Base-by-base conservation (phyloP, 768 basidiomycete species). In the Gloeophyllum trabeum region DNA sequence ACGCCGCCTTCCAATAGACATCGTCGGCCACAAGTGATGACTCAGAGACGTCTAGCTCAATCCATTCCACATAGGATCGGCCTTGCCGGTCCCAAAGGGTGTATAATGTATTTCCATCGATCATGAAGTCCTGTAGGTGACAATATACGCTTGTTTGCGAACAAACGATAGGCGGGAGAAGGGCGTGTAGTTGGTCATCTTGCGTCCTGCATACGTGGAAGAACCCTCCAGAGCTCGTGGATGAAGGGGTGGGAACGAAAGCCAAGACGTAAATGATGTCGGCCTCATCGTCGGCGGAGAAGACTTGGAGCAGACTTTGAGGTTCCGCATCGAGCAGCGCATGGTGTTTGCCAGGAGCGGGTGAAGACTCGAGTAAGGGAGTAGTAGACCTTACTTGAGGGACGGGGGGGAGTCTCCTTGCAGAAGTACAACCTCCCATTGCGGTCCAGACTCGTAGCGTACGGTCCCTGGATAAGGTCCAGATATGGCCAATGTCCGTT, bases 391-490 rank as follows among this genome's bases (percentile, higher is more conserved):
- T 59, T 44, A 44, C 50, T 25, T 61, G 57, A n/a, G 55, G 47
- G 20, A 55, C 44, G 23, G 55, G 54, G 7, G 73, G 65, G 35
- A 85, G 60, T 7, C 63, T 58, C 54, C 73, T 79, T 24, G 75
- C 73, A 23, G 78, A 72, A n/a, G 81, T 70, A 54, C 86, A 82
- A 35, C 80, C 80, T 42, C 76, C 66, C 56, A 81, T 75, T 22
- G 79, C 70, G 48, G 84, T 82, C 92, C 92, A 97, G 34, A 86
- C 66, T 28, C 90, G 74, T 32, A 98, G 66, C 24, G 79, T 81
- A 42, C 84, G 73, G 64, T 96, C 90, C 42, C 90, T 71, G 6
- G 92, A 91, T 32, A 98, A 70, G 1, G 90, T 81, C 76, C 88
- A 94, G 18, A 82, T 64, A 51, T 85, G 70, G 25, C 69, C 73